Base-by-base conservation (phyloP, 1,139 yeast species). In the Yarrowia galli region DNA sequence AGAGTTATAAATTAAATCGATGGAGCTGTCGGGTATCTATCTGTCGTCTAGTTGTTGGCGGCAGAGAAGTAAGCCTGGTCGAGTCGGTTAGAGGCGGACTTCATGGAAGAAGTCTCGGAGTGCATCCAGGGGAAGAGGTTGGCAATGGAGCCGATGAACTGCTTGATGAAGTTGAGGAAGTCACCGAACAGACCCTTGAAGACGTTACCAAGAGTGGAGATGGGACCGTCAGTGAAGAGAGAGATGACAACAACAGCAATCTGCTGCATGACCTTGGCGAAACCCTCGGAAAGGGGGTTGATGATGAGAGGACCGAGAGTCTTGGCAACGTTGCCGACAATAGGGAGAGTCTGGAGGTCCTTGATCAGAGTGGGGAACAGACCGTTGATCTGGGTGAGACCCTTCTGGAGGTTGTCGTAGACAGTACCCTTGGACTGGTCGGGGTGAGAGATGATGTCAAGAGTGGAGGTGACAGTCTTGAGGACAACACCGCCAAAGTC, bases 81-180 rank as follows among this genome's bases (percentile, higher is more conserved):
- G 15, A 54, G 61, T 54, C 61, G 61, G 61, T 54, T 54, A n/a
- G 61, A 54, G 18, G 61, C 61, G 16, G 48, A 40, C 61, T 54
- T 54, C 61, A 54, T 54, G 61, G 61, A 54, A 23, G 61, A 54
- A 25, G 61, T 54, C 61, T 54, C 61, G 46, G 61, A 40, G 61
- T 54, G 61, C 46, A 54, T 25, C 61, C 61, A 54, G 48, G 61
- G 61, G 61, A 54, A 54, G 36, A 54, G 46, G 61, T 40, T 54
- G 36, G 61, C 61, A 40, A 54, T 54, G 13, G 61, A 54, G 35
- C 61, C 61, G 7, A 54, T 54, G 46, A 54, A 54, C 61, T 54
- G 61, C 45, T 40, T 40, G 61, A 54, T 40, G 36, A 40, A 54
- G 36, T n/a, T 18, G 8, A 54, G 36, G 46, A 54, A 54, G 61